Evolutionary conservation across 2,329 filamentous ascomycete genomes (phyloP).

Genomic region (Penicillium sp.): DNA sequence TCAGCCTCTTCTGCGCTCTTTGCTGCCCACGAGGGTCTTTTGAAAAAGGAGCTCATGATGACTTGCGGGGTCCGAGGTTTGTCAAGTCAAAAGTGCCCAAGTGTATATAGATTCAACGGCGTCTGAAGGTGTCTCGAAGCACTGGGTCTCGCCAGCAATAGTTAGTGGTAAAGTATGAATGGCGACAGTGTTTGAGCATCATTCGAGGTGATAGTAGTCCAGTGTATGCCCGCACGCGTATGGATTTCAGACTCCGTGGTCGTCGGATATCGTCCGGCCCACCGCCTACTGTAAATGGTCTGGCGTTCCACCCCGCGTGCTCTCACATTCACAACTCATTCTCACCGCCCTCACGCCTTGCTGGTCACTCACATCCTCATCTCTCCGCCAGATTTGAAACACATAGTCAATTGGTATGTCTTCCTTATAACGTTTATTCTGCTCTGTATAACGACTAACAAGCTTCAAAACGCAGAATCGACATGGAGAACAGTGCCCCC

Average conservation of each 20-base stretch:
- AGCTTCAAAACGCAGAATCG: not conserved
- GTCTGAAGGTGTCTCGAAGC: not conserved
- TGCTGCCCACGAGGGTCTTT: conserved; percentile 51
- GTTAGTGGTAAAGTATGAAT: not conserved
- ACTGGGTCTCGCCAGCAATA: not conserved
- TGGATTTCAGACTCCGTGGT: not conserved
- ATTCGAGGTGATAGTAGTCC: not conserved
- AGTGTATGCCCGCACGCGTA: not conserved
- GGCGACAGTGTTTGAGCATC: not conserved
- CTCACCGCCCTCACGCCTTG: conserved; percentile 8
- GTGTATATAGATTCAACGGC: not conserved
- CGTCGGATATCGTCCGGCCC: not conserved
- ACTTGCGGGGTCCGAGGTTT: not conserved
- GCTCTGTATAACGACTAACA: not conserved
- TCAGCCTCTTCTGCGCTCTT: conserved; percentile 35
- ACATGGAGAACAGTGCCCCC: conserved; percentile 71
- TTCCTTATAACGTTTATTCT: not conserved
- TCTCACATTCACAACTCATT: too few species aligned
- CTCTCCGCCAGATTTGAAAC: not conserved
- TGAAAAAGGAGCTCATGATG: conserved; percentile 52
- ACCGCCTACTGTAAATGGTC: not conserved
- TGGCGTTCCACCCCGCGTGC: conserved; percentile 4
- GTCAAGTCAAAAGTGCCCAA: not conserved
- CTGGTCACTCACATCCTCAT: conserved; percentile 5
- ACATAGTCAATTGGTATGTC: not conserved